Evolutionary conservation across 805 yeast species (phyloP).

Genomic region (Zygosaccharomyces lentus): DNA sequence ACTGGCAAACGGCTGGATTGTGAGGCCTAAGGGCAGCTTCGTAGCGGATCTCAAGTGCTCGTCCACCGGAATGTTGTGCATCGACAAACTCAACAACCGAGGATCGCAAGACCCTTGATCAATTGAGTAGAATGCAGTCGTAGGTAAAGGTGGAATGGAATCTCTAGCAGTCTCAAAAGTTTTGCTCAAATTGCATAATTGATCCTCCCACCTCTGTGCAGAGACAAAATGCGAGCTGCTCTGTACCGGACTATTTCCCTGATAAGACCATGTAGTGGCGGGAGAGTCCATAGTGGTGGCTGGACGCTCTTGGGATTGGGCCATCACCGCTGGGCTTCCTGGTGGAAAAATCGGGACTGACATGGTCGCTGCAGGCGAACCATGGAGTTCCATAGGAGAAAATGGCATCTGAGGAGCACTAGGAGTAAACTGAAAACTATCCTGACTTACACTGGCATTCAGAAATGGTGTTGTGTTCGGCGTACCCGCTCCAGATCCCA

Average conservation of each 20-base stretch:
- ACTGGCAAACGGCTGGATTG: constrained; percentile 82
- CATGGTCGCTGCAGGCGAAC: constrained; percentile 8
- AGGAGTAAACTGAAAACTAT: constrained; percentile 8
- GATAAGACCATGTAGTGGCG: constrained; percentile 3
- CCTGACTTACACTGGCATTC: constrained; percentile 9
- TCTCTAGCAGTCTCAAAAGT: constrained; percentile 70
- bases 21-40: constrained; percentile 74
- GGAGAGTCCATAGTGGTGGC: neutral
- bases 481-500: constrained; percentile 16
- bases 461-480: constrained; percentile 13
- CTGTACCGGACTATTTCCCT: constrained; percentile 4
- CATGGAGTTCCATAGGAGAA: constrained; percentile 12
- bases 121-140: constrained; percentile 58
- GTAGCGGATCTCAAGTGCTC: constrained; percentile 66
- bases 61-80: constrained; percentile 77
- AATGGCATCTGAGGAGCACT: constrained; percentile 11
- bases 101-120: constrained; percentile 90
- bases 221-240: constrained; percentile 31
- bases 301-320: constrained; percentile 11
- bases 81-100: constrained; percentile 66
- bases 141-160: constrained; percentile 79
- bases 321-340: constrained; percentile 13
- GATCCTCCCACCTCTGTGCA: constrained; percentile 35
- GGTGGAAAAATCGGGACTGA: constrained; percentile 11
- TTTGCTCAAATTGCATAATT: constrained; percentile 36